Base-by-base conservation (phyloP, 371 early-diverging fungal genomes). In the Dichotomocladium elegans region DNA sequence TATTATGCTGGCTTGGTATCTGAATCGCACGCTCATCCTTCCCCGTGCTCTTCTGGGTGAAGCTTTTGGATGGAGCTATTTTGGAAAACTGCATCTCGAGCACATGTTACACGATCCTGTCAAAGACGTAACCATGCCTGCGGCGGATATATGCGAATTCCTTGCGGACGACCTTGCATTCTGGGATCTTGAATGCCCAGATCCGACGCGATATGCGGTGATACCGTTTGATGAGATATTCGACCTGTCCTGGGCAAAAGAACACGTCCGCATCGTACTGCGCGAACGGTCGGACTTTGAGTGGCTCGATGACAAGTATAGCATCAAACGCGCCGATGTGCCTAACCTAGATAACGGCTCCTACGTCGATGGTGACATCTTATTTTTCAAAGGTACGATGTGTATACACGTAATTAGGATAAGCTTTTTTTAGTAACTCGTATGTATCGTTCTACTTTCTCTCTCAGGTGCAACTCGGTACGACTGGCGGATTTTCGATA, bases 11-110 rank as follows among this genome's bases (percentile, higher is more conserved):
- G 74, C 77, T 43, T 77, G 74, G 74, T 77, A 71, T 47, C 47
- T 73, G 5, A 77, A 77, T 53, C 67, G 77, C 17, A 77, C 77
- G 9, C 54, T 77, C 21, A 61, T 77, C n/a, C 45, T 77, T 25
- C 77, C 77, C 9, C 64, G 65, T 24, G 74, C 77, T 9, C 50
- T 79, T 17, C 49, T 85, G 28, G 85, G 85, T 15, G 71, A 73
- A 46, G 63, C 72, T 3, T 77, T 77, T 61, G 74, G 74, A 12
- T 77, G 77, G 77, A 67, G 61, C 41, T 53, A 53, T 9, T 69
- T 71, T 46, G 58, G 53, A 26, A 66, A 60, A 43, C 51, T 77
- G 6, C 57, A 69, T 7, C 46, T 62, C 4, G 74, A 74, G 14
- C 77, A 77, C 28, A 62, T 41, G n/a, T n/a, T 69, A 47, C 71